Evolutionary conservation across 352 stramenopile species (phyloP).

Genomic region (Albugo candida): DNA sequence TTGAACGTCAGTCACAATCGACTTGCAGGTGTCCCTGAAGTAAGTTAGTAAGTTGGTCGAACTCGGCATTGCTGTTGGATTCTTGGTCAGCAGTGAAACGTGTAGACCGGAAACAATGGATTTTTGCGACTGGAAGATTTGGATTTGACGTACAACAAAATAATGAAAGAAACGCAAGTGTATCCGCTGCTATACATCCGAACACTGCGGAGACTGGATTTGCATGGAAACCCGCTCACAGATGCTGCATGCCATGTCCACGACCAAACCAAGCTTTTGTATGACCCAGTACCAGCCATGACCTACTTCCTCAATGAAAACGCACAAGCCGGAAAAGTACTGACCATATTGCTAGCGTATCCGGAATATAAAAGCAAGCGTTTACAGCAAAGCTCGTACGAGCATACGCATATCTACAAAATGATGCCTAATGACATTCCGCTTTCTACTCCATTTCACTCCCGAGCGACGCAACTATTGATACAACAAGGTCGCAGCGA

Average conservation of each 20-base stretch:
- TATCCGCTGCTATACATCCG: conserved; percentile 24
- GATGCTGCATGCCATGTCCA: conserved; percentile 37
- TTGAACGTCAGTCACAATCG: conserved; percentile 72
- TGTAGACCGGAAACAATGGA: conserved; percentile 14
- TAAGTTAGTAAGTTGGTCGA: conserved; percentile 11
- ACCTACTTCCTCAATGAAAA: conserved; percentile 13
- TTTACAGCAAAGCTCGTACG: conserved; percentile 23
- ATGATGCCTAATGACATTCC: conserved; percentile 46
- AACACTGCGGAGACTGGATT: conserved; percentile 38
- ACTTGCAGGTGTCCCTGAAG: conserved; percentile 46
- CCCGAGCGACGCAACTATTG: conserved; percentile 24
- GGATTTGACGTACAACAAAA: conserved; percentile 53
- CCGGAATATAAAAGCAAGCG: conserved; percentile 51
- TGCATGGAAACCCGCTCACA: conserved; percentile 55
- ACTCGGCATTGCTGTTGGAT: not conserved
- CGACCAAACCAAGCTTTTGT: conserved; percentile 40
- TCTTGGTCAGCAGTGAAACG: conserved; percentile 19
- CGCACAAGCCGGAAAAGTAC: conserved; percentile 4
- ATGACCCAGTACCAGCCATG: conserved; percentile 45
- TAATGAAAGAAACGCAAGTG: conserved; percentile 26
- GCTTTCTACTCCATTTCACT: conserved; percentile 31
- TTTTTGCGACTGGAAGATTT: conserved; percentile 54
- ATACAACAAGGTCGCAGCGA: too few species aligned
- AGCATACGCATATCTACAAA: conserved; percentile 70
- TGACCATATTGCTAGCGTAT: conserved; percentile 35